phyloP scores from a whole-genome alignment of 1,139 yeast genomes.

The Yarrowia galli region DNA sequence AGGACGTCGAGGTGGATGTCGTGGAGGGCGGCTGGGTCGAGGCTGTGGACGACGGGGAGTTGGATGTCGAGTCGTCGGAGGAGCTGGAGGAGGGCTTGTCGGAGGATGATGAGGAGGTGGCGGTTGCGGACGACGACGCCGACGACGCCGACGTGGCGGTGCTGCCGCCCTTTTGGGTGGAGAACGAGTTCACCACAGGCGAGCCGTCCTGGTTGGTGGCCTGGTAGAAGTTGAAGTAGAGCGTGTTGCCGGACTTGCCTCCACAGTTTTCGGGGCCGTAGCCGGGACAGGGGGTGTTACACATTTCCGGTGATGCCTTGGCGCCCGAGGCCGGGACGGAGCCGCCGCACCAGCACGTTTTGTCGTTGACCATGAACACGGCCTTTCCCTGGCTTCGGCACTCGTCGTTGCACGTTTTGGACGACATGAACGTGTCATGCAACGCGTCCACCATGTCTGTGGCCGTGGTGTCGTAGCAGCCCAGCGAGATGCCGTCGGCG shows the following conservation, averaged over 20 bases:
- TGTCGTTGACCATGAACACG: constrained; percentile 60
- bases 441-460: constrained; percentile 15
- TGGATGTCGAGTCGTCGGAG: constrained; percentile 41
- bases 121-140: constrained; percentile 3
- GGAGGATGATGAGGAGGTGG: constrained; percentile 17
- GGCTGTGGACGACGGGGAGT: constrained; percentile 40
- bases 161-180: constrained; percentile 43
- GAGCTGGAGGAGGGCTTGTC: constrained; percentile 10
- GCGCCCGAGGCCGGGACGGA: constrained; percentile 57
- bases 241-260: constrained; percentile 52
- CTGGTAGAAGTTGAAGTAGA: constrained; percentile 55
- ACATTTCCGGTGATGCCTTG: constrained; percentile 48
- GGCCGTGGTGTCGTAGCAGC: constrained; percentile 18
- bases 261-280: constrained; percentile 64
- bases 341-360: constrained; percentile 70
- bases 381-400: constrained; percentile 17
- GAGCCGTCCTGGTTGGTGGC: constrained; percentile 47
- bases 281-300: constrained; percentile 61
- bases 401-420: constrained; percentile 20
- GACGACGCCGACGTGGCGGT: constrained; percentile 45
- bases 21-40: constrained; percentile 30
- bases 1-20: constrained; percentile 41
- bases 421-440: background rate
- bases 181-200: constrained; percentile 38
- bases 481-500: constrained; percentile 27